Percentiles rank a stretch among this genome's conserved stretches.
Conservation (phyloP, 2,329 filamentous ascomycete genomes). For the Neopestalotiopsis clavispora region DNA sequence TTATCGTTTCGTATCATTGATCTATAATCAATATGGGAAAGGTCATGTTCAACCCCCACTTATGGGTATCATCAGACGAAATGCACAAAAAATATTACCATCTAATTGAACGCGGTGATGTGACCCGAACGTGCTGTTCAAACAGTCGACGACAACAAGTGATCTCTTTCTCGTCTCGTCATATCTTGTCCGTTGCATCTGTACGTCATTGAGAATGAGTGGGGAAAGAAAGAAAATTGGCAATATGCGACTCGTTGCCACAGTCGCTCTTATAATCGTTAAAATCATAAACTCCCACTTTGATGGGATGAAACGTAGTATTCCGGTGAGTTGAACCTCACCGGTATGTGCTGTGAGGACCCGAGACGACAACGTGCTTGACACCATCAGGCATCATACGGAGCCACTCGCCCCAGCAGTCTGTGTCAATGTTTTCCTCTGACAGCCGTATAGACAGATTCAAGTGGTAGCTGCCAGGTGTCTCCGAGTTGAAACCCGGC, state of each 20-base stretch:
- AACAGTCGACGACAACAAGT: background rate
- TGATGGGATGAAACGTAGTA: constrained; percentile 5
- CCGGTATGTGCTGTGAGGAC: constrained; percentile 49
- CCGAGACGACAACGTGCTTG: constrained; percentile 59
- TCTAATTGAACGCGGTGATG: background rate
- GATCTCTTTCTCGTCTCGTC: background rate
- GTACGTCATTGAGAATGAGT: background rate
- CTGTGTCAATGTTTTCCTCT: constrained; percentile 56
- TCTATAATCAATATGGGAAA: background rate
- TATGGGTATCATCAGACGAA: constrained; percentile 12
- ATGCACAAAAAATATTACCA: background rate
- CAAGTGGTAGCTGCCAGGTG: constrained; percentile 45
- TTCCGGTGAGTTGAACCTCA: constrained; percentile 26
- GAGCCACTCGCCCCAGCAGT: constrained; percentile 63
- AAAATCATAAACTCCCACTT: constrained; percentile 4
- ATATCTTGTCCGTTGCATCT: background rate
- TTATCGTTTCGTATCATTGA: background rate
- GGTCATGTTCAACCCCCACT: background rate
- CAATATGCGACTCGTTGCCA: no score
- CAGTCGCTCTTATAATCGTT: background rate
- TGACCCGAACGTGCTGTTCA: background rate
- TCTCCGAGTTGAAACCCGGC: constrained; percentile 45
- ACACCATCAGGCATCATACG: constrained; percentile 62
- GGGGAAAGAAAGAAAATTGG: background rate
- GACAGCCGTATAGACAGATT: constrained; percentile 55